Conservation (phyloP, 2,329 filamentous ascomycete species). For the Exophiala sp. region DNA sequence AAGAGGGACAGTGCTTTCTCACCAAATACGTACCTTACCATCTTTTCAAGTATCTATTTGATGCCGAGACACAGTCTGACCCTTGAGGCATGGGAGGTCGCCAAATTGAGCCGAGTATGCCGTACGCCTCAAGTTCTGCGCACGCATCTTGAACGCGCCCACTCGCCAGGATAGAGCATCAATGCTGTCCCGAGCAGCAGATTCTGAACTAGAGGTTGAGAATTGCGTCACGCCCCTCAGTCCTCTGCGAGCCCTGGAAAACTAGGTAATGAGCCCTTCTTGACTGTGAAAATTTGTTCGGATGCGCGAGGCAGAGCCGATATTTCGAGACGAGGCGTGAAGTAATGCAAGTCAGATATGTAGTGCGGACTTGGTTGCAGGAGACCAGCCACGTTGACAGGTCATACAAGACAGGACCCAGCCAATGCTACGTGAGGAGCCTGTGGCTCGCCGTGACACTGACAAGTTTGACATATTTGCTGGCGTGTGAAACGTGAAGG, state of each 20-base stretch:
- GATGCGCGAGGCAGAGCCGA: not conserved
- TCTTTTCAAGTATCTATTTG: not conserved
- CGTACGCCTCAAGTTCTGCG: too few species aligned
- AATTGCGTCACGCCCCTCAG: too few species aligned
- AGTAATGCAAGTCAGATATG: not conserved
- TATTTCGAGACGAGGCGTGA: not conserved
- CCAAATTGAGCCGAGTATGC: too few species aligned
- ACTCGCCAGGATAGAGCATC: too few species aligned
- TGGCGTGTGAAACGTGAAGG: not conserved
- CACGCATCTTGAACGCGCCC: too few species aligned
- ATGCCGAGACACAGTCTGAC: too few species aligned
- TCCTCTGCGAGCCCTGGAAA: not conserved
- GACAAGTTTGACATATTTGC: constrained; percentile 1
- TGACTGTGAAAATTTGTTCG: too few species aligned
- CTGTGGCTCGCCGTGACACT: not conserved
- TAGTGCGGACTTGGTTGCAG: not conserved
- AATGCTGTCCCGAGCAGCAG: not conserved
- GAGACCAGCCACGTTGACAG: constrained; percentile 6
- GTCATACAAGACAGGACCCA: not conserved
- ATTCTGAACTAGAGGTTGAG: too few species aligned
- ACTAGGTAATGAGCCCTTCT: not conserved
- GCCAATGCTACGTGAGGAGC: not conserved
- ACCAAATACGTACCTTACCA: not conserved
- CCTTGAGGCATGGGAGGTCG: too few species aligned
- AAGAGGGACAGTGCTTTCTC: not conserved